Base-by-base conservation (phyloP, 2,329 filamentous ascomycete species). In the Ophiostoma ulmi region DNA sequence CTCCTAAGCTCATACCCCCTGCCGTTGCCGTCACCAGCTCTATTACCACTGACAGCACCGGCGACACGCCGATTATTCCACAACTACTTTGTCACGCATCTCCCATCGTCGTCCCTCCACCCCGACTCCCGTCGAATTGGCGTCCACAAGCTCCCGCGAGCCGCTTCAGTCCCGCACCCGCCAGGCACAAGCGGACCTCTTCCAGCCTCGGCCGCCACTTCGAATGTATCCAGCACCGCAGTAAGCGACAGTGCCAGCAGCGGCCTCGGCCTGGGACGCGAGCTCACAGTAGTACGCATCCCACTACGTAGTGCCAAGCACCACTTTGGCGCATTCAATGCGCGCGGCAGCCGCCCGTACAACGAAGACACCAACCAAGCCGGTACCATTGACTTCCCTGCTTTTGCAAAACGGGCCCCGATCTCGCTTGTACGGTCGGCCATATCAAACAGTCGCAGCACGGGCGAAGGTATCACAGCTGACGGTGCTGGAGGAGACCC, bases 351-450 rank as follows among this genome's bases (percentile, higher is more conserved):
- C 70, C 88, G 95, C 13, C 88, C 90, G 0, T 93, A 95, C 79
- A 98, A 98, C 78, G 95, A 99, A 80, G 95, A 99, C 78, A 87
- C 93, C 13, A 93, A 94, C 78, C 94, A 98, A 80, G 95, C 94
- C 0, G 95, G 95, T 70, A 97, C 95, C 10, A 91, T 99, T 73
- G 91, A 95, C 77, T 67, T 99, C 69, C 95, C 95, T 0, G 92
- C 95, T 0, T 99, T 99, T 80, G 93, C 95, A 5, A 94, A 91
- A 79, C 86, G 92, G 52, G 87, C 88, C 5, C 94, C 94, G 14
- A 85, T 92, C 73, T 89, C 85, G 75, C 75, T 86, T 63, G 80
- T 82, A 36, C 78, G 81, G 66, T 81, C 76, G 72, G 78, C 79
- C 66, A 81, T 84, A 69, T 81, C 79, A 67, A 84, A 83, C 75